Percentiles rank a stretch among this genome's conserved stretches.
phyloP scores from a whole-genome alignment of 2,329 filamentous ascomycete genomes.

The Ophiostoma sp. region DNA sequence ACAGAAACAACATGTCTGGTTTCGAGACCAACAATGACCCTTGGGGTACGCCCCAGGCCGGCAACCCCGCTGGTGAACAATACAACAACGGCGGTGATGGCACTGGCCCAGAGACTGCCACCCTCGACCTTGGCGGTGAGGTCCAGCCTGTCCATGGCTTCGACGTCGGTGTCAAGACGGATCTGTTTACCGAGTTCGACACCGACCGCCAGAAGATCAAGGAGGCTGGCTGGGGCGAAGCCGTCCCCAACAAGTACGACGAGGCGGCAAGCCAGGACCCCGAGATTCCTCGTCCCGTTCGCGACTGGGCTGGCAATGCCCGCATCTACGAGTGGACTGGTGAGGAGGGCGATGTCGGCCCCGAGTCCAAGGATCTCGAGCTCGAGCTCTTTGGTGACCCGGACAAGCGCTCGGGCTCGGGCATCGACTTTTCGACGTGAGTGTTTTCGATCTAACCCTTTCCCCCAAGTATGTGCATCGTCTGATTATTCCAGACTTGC shows the following conservation, averaged over 20 bases:
- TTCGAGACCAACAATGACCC: background rate
- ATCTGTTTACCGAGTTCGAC: constrained; percentile 25
- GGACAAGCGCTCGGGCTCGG: constrained; percentile 44
- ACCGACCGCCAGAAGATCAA: constrained; percentile 29
- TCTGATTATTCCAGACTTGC: constrained; percentile 42
- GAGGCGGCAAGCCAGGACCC: constrained; percentile 28
- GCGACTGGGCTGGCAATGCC: constrained; percentile 51
- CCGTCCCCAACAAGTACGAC: constrained; percentile 47
- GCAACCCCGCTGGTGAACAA: background rate
- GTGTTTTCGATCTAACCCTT: background rate
- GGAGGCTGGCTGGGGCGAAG: constrained; percentile 43
- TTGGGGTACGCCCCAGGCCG: background rate
- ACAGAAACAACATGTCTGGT: background rate
- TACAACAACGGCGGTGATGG: no score
- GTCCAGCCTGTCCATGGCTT: constrained; percentile 18
- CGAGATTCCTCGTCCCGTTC: constrained; percentile 24
- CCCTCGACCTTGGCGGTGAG: constrained; percentile 4
- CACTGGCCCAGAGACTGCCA: background rate
- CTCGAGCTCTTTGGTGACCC: constrained; percentile 64
- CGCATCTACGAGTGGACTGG: constrained; percentile 76
- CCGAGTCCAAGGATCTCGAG: constrained; percentile 65
- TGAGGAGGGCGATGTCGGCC: constrained; percentile 80
- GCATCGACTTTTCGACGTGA: constrained; percentile 55
- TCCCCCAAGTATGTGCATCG: background rate
- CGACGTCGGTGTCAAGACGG: constrained; percentile 23